Base-by-base conservation (phyloP, 768 basidiomycete genomes). In the Xanthoconium purpureum region DNA sequence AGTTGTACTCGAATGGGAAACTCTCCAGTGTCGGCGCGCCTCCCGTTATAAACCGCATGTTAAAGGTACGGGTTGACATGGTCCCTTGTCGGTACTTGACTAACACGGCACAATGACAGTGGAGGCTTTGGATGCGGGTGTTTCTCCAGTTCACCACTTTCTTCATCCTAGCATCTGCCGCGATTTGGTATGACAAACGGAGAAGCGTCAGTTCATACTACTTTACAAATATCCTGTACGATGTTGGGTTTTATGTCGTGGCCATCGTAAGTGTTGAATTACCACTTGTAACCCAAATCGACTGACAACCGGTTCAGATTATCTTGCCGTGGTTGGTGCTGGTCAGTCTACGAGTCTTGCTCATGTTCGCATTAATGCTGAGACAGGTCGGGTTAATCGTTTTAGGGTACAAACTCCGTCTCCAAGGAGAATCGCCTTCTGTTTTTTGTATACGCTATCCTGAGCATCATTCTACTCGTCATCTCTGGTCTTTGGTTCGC, bases 11-110 rank as follows among this genome's bases (percentile, higher is more conserved):
- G 14, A 72, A 62, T 4, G 74, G 76, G 58, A 75, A 77, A 2
- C 80, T 83, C 63, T 74, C 73, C 46, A 77, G 77, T 6, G 79
- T 84, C 40, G 82, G 81, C 17, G 76, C 80, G 17, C 75, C 79
- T 11, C 61, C 73, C 4, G 63, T 62, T 43, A 72, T 84, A 18
- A 74, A 75, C 58, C 70, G 74, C 18, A 66, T 82, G 30, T 80
- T 83, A 68, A 81, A 76, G 73, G 83, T 80, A 53, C 8, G 29
- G 3, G n/a, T 54, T 38, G 20, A 30, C 35, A 18, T 47, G 20
- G 17, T 43, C 39, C 38, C 20, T 10, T 45, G 20, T 43, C 17
- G 24, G 18, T 29, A 14, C 35, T 48, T 42, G 44, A 10, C 37
- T 48, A 39, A 47, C 45, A 39, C 28, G 28, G 18, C 6, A 28